phyloP scores from a whole-genome alignment of 2,329 filamentous ascomycete genomes.

The Xylariomycetidae sp. region DNA sequence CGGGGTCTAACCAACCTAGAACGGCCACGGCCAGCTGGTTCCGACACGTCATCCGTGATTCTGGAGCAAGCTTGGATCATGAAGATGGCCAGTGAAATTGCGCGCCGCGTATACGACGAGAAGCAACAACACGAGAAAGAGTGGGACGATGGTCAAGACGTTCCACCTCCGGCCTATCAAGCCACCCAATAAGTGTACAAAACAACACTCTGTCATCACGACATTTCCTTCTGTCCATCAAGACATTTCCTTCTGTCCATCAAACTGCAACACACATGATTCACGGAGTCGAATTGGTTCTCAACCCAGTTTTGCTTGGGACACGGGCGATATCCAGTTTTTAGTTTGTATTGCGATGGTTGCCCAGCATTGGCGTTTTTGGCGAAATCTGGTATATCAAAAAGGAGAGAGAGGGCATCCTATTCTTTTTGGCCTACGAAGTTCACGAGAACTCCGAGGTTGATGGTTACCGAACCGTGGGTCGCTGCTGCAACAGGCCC shows the following conservation, averaged over 20 bases:
- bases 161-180: constrained; percentile 58
- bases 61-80: constrained; percentile 80
- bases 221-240: constrained; percentile 8
- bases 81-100: constrained; percentile 92
- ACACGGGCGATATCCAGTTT: constrained; percentile 6
- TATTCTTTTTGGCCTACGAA: too few species aligned
- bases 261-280: too few species aligned
- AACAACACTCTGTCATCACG: constrained; percentile 2
- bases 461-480: too few species aligned
- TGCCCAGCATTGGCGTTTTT: constrained; percentile 14
- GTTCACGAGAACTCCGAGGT: too few species aligned
- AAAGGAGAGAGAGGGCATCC: not conserved
- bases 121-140: constrained; percentile 53
- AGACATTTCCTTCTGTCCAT: too few species aligned
- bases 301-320: too few species aligned
- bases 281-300: too few species aligned
- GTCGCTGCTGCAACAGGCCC: too few species aligned
- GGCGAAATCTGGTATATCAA: not conserved
- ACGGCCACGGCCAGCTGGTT: constrained; percentile 29
- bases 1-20: constrained; percentile 25
- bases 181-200: constrained; percentile 33
- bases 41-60: constrained; percentile 53
- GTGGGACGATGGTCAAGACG: constrained; percentile 51
- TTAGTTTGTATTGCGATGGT: constrained; percentile 10
- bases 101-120: constrained; percentile 79